Evolutionary conservation across 2,329 filamentous ascomycete species (phyloP).

Genomic region (Exophiala viscosa): DNA sequence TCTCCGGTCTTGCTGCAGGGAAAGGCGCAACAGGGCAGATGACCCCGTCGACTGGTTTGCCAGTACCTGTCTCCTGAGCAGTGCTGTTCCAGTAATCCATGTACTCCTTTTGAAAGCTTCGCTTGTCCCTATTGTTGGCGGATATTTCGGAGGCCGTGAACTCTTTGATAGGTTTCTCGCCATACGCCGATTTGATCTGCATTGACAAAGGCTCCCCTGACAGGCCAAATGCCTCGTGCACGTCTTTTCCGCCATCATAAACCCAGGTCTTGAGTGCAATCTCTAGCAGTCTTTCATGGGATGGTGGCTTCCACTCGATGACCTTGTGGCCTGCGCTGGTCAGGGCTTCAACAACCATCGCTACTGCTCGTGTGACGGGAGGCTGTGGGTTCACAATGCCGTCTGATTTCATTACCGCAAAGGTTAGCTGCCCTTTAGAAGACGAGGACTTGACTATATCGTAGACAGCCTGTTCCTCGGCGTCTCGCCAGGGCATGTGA

Average conservation of each 20-base stretch:
- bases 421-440: constrained; percentile 43
- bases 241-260: constrained; percentile 51
- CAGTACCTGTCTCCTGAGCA: constrained; percentile 46
- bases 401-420: constrained; percentile 55
- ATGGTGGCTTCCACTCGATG: constrained; percentile 58
- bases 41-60: constrained; percentile 52
- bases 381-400: constrained; percentile 52
- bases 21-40: constrained; percentile 43
- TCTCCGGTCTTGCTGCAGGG: constrained; percentile 38
- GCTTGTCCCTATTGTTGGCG: constrained; percentile 50
- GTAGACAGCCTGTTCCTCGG: constrained; percentile 36
- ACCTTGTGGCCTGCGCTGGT: constrained; percentile 53
- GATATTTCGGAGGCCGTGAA: constrained; percentile 44
- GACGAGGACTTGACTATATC: constrained; percentile 38
- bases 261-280: constrained; percentile 41
- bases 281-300: constrained; percentile 41
- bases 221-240: constrained; percentile 49
- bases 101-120: constrained; percentile 56
- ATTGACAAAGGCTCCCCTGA: constrained; percentile 54
- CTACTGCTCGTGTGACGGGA: constrained; percentile 54
- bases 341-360: constrained; percentile 49
- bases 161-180: constrained; percentile 33
- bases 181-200: constrained; percentile 39
- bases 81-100: constrained; percentile 64
- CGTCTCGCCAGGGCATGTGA: constrained; percentile 62